Evolutionary conservation across 345 rosid genomes (phyloP), one percentile per base, ranked within the genome.

Genomic region (Atalantia buxifolia): DNA sequence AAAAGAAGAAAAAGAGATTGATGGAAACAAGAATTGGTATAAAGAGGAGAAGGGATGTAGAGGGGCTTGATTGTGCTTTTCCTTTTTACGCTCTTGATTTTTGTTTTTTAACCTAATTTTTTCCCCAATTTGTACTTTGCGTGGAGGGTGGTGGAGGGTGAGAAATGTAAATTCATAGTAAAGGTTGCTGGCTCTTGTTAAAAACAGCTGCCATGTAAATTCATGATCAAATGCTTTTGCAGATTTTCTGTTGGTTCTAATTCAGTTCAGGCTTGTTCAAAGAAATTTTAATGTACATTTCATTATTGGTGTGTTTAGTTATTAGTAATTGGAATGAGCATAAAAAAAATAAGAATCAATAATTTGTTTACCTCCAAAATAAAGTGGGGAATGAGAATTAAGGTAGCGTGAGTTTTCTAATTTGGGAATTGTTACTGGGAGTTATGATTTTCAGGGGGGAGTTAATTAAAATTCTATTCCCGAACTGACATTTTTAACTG

Each of bases 81-180:
- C 42, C 35, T 25, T 36, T 66, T 69, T 73, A 63, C 21, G 13
- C 45, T 56, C 33, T 66, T 35, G 21, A 27, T 50, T 55, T 63
- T 72, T 38, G 40, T 50, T 70, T 9, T 59, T 77, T 57, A 12
- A 45, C 59, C 6, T 33, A 7, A 61, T 48, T 69, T 48, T 64
- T 76, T 71, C 59, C 67, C 82, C 40, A 45, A 69, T 77, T 78
- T 81, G 78, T 79, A 55, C 68, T 57, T 78, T 81, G 81, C 76
- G 83, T 80, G 79, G 82, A 73, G 83, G 85, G 73, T 72, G 85
- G 86, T 72, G 85, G 86, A 79, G 78, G 85, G 74, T 79, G 85
- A 77, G 85, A 86, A 90, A 79, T 90, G 94, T 90, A 90, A 82
- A 90, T 90, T 85, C 87, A 45, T 78, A 79, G 82, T 86, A 84